Percentiles rank a stretch among this genome's conserved stretches.
Conservation (phyloP, 495 filamentous ascomycete genomes). For the Hypoxylon subgilvum region DNA sequence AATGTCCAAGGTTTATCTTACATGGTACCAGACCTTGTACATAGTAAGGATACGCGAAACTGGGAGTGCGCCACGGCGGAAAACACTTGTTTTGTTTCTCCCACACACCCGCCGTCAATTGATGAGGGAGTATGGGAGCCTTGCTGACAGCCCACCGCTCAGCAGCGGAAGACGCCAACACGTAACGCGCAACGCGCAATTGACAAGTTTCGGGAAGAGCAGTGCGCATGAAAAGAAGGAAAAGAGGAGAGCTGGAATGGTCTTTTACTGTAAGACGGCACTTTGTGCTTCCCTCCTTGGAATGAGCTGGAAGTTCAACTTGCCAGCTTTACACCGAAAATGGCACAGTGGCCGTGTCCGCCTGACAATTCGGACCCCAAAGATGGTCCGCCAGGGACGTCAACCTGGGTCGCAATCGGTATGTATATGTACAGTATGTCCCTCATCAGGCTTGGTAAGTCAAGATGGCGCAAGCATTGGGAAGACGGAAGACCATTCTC, state of each 20-base stretch:
- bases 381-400: slow-evolving; percentile 15
- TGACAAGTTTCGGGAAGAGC: slow-evolving; percentile 3
- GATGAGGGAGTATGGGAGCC: not conserved
- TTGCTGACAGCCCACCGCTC: slow-evolving; percentile 14
- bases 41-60: slow-evolving; percentile 10
- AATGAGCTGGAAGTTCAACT: slow-evolving; percentile 16
- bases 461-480: slow-evolving; percentile 23
- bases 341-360: slow-evolving; percentile 20
- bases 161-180: slow-evolving; percentile 17
- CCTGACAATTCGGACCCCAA: slow-evolving; percentile 22
- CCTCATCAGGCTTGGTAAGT: slow-evolving; percentile 5
- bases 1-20: slow-evolving; percentile 29
- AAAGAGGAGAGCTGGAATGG: slow-evolving; percentile 21
- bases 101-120: slow-evolving; percentile 14
- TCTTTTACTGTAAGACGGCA: slow-evolving; percentile 30
- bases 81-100: slow-evolving; percentile 26
- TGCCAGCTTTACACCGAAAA: slow-evolving; percentile 42
- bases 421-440: not conserved
- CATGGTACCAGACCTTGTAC: too few relatives aligned
- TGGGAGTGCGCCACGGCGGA: slow-evolving; percentile 26
- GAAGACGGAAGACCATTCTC: slow-evolving; percentile 2
- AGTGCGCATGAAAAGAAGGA: slow-evolving; percentile 16
- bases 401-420: slow-evolving; percentile 21
- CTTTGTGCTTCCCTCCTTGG: slow-evolving; percentile 43
- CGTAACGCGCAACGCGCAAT: slow-evolving; percentile 30